Evolutionary conservation across 306 rosid species (phyloP), one percentile per base, ranked within the genome.

Genomic region (Lotus japonicus): DNA sequence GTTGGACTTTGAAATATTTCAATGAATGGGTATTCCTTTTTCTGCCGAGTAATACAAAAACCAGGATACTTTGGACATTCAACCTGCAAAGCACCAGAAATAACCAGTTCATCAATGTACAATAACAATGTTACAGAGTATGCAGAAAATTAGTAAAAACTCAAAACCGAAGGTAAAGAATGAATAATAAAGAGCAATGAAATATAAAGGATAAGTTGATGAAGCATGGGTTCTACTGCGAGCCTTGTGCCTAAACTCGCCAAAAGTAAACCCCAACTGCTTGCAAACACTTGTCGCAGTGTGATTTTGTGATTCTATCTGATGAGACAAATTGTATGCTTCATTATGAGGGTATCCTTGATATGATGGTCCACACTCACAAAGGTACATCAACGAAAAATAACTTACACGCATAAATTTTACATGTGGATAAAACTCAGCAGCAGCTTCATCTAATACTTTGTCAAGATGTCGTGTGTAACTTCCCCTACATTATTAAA

Each of bases 41-140:
- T 90, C 87, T 88, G 95, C 57, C 98, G 90, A 17, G 92, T 80
- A 21, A 90, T 79, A 73, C 98, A 88, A 78, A 94, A 90, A 49
- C 97, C 98, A 42, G 98, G 98, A 76, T 86, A 94, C 67, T 94
- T 94, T 66, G 98, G 97, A 78, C 98, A 94, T 72, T 94, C 97
- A 70, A 94, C 98, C 98, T 90, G 90, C 45, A 81, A 85, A 62
- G 61, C 62, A 68, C 58, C 50, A 77, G n/a, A 60, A 68, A 63
- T 41, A 59, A 61, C 16, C 43, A 51, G 5, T 60, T 61, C 42
- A 62, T 51, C 72, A 70, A 10, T 8, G 31, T 11, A 28, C 62
- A 55, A 16, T 13, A 19, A 50, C 19, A 52, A 68, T 49, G 44
- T 15, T 36, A 50, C 3, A 41, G 45, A 49, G 49, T 42, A 19